These are phyloP conservation scores for Fusarium burgessii DNA, from an alignment of 2,329 filamentous ascomycete genomes.

Conservation along the genomic window DNA sequence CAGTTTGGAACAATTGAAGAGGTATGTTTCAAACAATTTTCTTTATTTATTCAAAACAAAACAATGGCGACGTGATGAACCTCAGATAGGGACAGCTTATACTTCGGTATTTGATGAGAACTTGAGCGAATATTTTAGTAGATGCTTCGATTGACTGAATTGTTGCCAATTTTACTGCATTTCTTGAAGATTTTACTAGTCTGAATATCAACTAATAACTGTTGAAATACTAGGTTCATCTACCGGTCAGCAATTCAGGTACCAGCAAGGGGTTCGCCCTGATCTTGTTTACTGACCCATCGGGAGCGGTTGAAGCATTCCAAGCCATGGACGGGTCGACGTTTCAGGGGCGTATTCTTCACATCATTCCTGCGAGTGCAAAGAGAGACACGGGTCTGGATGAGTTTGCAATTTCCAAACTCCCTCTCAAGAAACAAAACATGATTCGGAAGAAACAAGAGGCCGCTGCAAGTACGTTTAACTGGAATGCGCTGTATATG, in stretches of 20 bases:
- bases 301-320: conserved; percentile 82
- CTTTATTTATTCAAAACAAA: conserved; percentile 7
- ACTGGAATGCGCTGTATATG: conserved; percentile 99
- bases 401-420: conserved; percentile 88
- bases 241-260: conserved; percentile 80
- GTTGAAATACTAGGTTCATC: conserved; percentile 75
- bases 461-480: conserved; percentile 83
- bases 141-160: conserved; percentile 94
- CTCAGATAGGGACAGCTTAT: conserved; percentile 99
- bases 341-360: conserved; percentile 92
- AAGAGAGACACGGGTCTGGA: conserved; percentile 87
- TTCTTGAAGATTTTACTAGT: conserved; percentile 35
- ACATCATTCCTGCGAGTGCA: conserved; percentile 85
- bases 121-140: conserved; percentile 99
- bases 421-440: conserved; percentile 95
- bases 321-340: conserved; percentile 82
- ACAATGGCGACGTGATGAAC: conserved; percentile 81
- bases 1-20: conserved; percentile 84
- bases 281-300: conserved; percentile 79
- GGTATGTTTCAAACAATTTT: conserved; percentile 69
- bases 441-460: conserved; percentile 87
- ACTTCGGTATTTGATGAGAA: conserved; percentile 90
- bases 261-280: conserved; percentile 91
- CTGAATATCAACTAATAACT: conserved; percentile 45
- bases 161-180: conserved; percentile 46